Evolutionary conservation across 75 land plant genomes (phyloP).

Genomic region (Adiantum capillusveneris): DNA sequence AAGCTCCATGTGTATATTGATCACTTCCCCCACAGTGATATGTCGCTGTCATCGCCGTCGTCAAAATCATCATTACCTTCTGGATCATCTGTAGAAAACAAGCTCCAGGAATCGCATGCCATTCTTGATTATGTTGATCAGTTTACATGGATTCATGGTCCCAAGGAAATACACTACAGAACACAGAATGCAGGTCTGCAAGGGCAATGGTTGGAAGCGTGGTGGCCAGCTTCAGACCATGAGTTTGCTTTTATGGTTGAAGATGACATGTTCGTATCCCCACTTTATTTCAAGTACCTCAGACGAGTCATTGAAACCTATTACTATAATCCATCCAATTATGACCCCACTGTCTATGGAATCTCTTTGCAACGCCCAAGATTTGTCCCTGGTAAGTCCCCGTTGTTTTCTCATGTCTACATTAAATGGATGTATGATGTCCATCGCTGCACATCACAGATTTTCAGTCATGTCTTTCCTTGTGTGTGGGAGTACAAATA

Average conservation of each 20-base stretch:
- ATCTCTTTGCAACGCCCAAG: conserved; percentile 87
- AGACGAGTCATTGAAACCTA: conserved; percentile 54
- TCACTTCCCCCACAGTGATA: conserved; percentile 38
- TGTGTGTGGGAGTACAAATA: neutral
- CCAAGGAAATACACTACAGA: conserved; percentile 80
- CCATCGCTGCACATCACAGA: neutral
- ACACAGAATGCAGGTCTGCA: conserved; percentile 76
- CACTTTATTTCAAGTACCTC: conserved; percentile 63
- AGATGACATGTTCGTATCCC: conserved; percentile 89
- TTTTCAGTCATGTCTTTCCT: neutral
- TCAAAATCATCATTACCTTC: neutral
- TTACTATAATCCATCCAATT: conserved; percentile 58
- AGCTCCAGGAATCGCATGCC: conserved; percentile 33
- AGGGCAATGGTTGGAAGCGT: conserved; percentile 98
- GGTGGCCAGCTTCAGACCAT: conserved; percentile 87
- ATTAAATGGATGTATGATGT: neutral
- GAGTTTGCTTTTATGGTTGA: conserved; percentile 94
- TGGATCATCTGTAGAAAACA: conserved; percentile 24
- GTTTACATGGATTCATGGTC: conserved; percentile 67
- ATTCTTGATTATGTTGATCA: conserved; percentile 54
- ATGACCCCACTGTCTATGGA: conserved; percentile 63
- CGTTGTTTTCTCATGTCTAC: neutral
- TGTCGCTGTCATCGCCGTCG: neutral
- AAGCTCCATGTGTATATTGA: conserved; percentile 74
- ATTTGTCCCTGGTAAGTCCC: conserved; percentile 72